Percentiles rank a stretch among this genome's conserved stretches.
phyloP scores from a whole-genome alignment of 257 asterid species.

The Solanum bulbocastanum region DNA sequence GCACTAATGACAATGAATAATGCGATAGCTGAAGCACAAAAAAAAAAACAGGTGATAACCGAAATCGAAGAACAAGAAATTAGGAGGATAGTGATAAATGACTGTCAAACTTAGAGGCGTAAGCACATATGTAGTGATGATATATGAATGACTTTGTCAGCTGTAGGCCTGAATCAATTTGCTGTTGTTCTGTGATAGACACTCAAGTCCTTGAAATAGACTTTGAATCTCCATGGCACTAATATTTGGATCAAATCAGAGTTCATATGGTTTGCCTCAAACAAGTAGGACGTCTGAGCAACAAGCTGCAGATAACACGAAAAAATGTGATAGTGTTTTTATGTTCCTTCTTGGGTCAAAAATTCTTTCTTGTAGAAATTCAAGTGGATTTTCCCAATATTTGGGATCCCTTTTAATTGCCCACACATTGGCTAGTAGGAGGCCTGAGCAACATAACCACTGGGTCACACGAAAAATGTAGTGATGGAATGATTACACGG shows the following conservation, averaged over 20 bases:
- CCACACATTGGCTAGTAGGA: conserved; percentile 49
- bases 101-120: not conserved
- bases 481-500: not conserved
- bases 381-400: conserved; percentile 51
- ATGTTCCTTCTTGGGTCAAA: not conserved
- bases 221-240: not conserved
- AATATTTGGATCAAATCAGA: not conserved
- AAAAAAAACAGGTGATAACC: not conserved
- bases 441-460: not conserved
- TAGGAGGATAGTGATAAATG: not conserved
- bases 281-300: not conserved
- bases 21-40: not conserved
- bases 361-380: conserved; percentile 52
- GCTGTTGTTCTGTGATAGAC: not conserved
- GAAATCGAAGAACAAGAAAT: not conserved
- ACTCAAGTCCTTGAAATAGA: not conserved
- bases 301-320: not conserved
- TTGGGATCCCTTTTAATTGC: conserved; percentile 51
- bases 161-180: not conserved
- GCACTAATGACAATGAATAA: not conserved
- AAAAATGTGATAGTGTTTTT: conserved; percentile 17
- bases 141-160: not conserved
- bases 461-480: not conserved
- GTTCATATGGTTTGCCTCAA: not conserved
- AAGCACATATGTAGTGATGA: not conserved